Conservation (phyloP, 108 stramenopile genomes). For the Phaeodactylum tricornutum region DNA sequence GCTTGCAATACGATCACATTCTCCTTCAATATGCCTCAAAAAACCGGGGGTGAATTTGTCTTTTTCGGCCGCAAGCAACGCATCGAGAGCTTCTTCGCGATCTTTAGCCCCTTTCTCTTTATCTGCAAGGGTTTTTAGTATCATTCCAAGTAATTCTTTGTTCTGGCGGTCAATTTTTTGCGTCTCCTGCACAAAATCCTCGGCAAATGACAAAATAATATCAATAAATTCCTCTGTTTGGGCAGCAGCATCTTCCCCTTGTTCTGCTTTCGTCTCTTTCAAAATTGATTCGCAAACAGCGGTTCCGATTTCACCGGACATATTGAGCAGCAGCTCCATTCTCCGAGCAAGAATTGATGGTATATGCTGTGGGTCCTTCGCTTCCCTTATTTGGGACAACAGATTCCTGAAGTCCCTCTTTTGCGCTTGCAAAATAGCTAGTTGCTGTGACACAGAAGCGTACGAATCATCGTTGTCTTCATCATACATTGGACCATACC, state of each 20-base stretch:
- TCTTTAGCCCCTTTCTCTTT: conserved; percentile 10
- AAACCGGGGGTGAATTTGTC: conserved; percentile 65
- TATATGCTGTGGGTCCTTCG: conserved; percentile 12
- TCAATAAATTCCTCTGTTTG: conserved; percentile 28
- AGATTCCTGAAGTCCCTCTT: not conserved
- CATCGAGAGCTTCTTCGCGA: conserved; percentile 39
- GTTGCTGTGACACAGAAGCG: not conserved
- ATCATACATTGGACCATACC: not conserved
- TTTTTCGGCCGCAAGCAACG: conserved; percentile 36
- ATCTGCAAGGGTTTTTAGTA: conserved; percentile 38
- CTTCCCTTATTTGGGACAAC: conserved; percentile 1
- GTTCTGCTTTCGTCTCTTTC: conserved; percentile 12
- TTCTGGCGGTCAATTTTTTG: conserved; percentile 33
- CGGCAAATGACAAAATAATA: conserved; percentile 48
- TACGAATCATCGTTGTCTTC: not conserved
- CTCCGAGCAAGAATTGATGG: conserved; percentile 24
- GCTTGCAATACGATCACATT: conserved; percentile 54
- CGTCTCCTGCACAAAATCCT: conserved; percentile 54
- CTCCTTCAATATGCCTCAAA: conserved; percentile 62
- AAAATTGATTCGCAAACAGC: conserved; percentile 15
- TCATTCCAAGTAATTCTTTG: conserved; percentile 56
- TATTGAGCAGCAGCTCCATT: conserved; percentile 19
- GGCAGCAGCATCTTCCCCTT: conserved; percentile 7
- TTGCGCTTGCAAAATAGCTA: not conserved
- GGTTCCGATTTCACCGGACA: conserved; percentile 12